Evolutionary conservation across 1,284 basidiomycete genomes (phyloP).

Genomic region (Mycena sp.): DNA sequence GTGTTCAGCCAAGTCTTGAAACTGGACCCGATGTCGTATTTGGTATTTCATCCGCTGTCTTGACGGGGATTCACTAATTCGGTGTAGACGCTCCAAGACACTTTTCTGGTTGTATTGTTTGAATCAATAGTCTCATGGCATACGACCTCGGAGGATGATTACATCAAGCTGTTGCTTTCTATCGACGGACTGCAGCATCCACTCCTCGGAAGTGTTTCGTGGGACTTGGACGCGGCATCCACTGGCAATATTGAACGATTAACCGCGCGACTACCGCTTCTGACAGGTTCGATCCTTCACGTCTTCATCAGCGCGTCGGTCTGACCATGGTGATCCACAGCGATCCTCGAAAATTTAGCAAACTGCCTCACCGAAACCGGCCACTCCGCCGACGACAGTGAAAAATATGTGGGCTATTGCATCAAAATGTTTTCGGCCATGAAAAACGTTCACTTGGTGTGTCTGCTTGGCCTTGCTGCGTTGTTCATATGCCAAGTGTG

Average conservation of each 20-base stretch:
- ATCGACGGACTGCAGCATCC: conserved; percentile 65
- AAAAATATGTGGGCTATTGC: conserved; percentile 43
- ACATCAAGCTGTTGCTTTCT: conserved; percentile 61
- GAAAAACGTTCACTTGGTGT: conserved; percentile 44
- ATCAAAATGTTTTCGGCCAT: conserved; percentile 48
- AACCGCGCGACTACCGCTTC: conserved; percentile 41
- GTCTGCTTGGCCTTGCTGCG: conserved; percentile 14
- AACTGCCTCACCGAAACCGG: conserved; percentile 28
- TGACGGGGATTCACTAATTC: conserved; percentile 16
- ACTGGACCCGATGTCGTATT: conserved; percentile 73
- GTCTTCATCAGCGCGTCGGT: neutral
- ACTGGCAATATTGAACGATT: conserved; percentile 38
- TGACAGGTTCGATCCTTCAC: conserved; percentile 42
- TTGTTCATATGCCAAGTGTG: neutral
- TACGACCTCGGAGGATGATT: conserved; percentile 71
- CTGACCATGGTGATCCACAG: conserved; percentile 34
- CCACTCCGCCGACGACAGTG: conserved; percentile 32
- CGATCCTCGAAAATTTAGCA: conserved; percentile 45
- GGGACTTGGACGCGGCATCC: conserved; percentile 38
- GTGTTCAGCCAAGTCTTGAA: conserved; percentile 76
- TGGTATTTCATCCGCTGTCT: conserved; percentile 50
- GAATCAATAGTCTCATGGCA: conserved; percentile 63
- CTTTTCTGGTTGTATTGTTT: conserved; percentile 69
- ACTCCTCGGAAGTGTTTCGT: conserved; percentile 51
- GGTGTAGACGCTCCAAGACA: conserved; percentile 60